A percentile compares a stretch with the other conserved stretches of the same genome.
Evolutionary conservation across 2,329 filamentous ascomycete species (phyloP).

Genomic region (Aspergillus persii): DNA sequence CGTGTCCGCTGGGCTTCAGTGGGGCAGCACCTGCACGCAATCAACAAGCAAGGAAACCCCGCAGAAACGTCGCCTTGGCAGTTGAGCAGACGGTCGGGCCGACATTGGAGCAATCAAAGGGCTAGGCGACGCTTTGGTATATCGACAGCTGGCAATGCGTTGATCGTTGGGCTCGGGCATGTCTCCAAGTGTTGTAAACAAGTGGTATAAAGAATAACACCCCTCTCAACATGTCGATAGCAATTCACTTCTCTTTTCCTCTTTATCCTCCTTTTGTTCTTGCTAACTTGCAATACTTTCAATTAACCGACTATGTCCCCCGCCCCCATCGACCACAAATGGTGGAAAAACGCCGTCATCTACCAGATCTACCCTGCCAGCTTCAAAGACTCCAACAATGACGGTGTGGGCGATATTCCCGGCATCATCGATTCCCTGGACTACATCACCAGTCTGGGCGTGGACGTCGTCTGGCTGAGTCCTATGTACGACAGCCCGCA

Average conservation of each 20-base stretch:
- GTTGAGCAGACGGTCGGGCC: conserved; percentile 6
- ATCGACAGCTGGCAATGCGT: not conserved
- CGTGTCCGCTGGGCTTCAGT: not conserved
- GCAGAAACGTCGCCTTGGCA: not conserved
- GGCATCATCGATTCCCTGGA: conserved; percentile 64
- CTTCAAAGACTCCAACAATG: conserved; percentile 50
- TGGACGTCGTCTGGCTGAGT: conserved; percentile 58
- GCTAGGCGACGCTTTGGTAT: not conserved
- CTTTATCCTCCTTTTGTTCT: not conserved
- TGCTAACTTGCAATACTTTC: not conserved
- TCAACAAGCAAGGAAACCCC: not conserved
- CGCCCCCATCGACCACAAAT: conserved; percentile 15
- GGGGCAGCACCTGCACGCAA: not conserved
- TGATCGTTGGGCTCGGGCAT: not conserved
- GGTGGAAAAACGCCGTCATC: conserved; percentile 40
- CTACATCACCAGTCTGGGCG: conserved; percentile 60
- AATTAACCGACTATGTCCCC: conserved; percentile 7
- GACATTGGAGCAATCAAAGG: conserved; percentile 17
- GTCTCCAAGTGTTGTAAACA: not conserved
- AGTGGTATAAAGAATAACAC: not conserved
- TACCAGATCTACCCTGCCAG: conserved; percentile 59
- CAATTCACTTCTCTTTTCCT: not conserved
- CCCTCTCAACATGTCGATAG: not conserved
- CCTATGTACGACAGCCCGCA: conserved; percentile 52
- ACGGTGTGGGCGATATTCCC: conserved; percentile 63